These are phyloP conservation scores for Trypanosoma scelopori DNA, from an alignment of 208 protist genomes.

Conservation along the genomic window DNA sequence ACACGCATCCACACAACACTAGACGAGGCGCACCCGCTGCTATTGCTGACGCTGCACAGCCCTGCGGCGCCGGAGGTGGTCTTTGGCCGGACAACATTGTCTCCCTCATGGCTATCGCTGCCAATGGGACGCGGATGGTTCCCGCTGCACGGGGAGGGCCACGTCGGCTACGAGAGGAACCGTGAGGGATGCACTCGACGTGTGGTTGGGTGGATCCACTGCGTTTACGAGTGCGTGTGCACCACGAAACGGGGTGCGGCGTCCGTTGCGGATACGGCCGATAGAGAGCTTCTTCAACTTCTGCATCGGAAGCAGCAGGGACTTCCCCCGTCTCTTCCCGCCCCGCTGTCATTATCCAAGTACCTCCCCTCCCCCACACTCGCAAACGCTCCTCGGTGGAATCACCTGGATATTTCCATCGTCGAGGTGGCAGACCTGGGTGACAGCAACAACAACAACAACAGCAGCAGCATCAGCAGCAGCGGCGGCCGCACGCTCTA, in stretches of 20 bases:
- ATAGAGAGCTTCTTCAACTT: constrained; percentile 17
- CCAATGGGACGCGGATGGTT: constrained; percentile 33
- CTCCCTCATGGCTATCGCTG: constrained; percentile 10
- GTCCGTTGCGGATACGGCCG: constrained; percentile 2
- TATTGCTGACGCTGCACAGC: constrained; percentile 51
- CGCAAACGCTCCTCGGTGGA: constrained; percentile 6
- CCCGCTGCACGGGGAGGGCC: constrained; percentile 33
- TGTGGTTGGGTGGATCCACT: constrained; percentile 20
- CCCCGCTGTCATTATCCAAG: background rate
- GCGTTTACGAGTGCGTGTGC: constrained; percentile 22
- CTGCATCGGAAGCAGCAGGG: background rate
- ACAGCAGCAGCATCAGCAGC: too few relatives aligned
- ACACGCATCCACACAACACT: constrained; percentile 35
- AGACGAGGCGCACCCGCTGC: constrained; percentile 25
- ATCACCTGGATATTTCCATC: constrained; percentile 15
- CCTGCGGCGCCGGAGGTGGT: constrained; percentile 29
- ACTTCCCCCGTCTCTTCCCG: background rate
- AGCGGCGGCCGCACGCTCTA: constrained; percentile 1
- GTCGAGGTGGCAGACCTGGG: constrained; percentile 1
- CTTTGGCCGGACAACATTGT: constrained; percentile 44
- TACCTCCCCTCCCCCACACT: constrained; percentile 10
- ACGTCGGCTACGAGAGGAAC: background rate
- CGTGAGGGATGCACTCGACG: background rate
- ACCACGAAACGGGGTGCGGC: background rate
- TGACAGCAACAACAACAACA: too few relatives aligned